Conservation (phyloP, 2,329 filamentous ascomycete species). For the Paracorniculantispora psalliotae region DNA sequence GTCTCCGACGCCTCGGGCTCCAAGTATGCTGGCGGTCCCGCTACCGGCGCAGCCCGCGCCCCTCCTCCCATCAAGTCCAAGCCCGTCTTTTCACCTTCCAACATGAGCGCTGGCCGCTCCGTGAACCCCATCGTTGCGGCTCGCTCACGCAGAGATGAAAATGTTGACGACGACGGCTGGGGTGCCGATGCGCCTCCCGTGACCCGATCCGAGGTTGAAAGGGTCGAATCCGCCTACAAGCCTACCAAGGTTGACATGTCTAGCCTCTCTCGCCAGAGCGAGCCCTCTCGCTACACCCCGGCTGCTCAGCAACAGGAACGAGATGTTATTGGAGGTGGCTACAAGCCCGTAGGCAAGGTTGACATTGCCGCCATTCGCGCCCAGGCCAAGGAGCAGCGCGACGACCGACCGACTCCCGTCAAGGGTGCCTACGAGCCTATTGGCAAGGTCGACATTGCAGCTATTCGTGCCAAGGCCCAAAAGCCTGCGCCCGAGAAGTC, state of each 20-base stretch:
- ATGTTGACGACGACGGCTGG: slow-evolving; percentile 84
- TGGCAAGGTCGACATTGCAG: slow-evolving; percentile 94
- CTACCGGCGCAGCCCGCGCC: slow-evolving; percentile 46
- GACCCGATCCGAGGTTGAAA: slow-evolving; percentile 81
- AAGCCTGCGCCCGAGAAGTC: slow-evolving; percentile 42
- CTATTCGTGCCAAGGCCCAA: slow-evolving; percentile 80
- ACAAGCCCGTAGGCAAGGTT: slow-evolving; percentile 95
- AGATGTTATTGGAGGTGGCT: slow-evolving; percentile 77
- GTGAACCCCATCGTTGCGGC: slow-evolving; percentile 67
- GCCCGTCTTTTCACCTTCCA: slow-evolving; percentile 82
- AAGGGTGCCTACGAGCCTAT: slow-evolving; percentile 94
- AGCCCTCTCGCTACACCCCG: slow-evolving; percentile 57
- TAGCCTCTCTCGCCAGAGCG: slow-evolving; percentile 70
- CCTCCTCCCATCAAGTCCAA: slow-evolving; percentile 76
- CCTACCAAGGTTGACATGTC: slow-evolving; percentile 94
- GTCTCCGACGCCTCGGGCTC: slow-evolving; percentile 90
- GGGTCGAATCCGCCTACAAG: slow-evolving; percentile 87
- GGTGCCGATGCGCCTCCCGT: slow-evolving; percentile 89
- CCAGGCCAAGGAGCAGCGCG: slow-evolving; percentile 62
- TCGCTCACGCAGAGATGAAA: slow-evolving; percentile 54
- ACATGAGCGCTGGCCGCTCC: slow-evolving; percentile 37
- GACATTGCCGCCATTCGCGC: slow-evolving; percentile 87
- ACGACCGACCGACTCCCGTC: slow-evolving; percentile 77
- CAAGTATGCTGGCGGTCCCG: slow-evolving; percentile 76
- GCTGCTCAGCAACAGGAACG: slow-evolving; percentile 37